These are phyloP conservation scores for Candida ficus DNA, from an alignment of 805 yeast species.

Conservation along the genomic window DNA sequence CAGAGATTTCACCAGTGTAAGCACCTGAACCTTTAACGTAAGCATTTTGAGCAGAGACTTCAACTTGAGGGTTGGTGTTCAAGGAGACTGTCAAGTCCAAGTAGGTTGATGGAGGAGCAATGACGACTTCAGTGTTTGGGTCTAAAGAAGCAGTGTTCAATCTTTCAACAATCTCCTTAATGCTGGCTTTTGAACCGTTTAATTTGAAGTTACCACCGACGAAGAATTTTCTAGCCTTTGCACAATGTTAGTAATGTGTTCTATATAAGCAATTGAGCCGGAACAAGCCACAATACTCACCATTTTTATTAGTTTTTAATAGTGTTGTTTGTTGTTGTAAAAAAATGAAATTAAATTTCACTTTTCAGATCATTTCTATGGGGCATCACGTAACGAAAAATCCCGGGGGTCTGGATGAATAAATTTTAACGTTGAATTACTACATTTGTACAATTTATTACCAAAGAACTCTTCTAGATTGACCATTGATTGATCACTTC, in stretches of 20 bases:
- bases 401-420: no score
- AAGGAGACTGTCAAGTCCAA: conserved; percentile 65
- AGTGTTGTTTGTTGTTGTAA: no score
- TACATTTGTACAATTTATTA: no score
- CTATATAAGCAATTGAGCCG: no score
- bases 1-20: conserved; percentile 95
- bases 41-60: conserved; percentile 88
- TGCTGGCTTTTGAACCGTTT: conserved; percentile 90
- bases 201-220: conserved; percentile 99
- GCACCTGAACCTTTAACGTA: conserved; percentile 91
- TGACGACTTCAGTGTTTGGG: conserved; percentile 81
- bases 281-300: neutral
- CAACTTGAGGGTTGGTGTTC: conserved; percentile 67
- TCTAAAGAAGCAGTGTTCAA: conserved; percentile 78
- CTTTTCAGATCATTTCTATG: no score
- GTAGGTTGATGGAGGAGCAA: conserved; percentile 96
- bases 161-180: conserved; percentile 75
- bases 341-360: no score
- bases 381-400: neutral
- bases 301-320: no score
- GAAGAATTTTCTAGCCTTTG: conserved; percentile 81
- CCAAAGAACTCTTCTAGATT: no score
- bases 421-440: no score
- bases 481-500: no score
- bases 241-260: neutral